phyloP scores from a whole-genome alignment of 140 eudicot genomes.

The Anethum foeniculum region DNA sequence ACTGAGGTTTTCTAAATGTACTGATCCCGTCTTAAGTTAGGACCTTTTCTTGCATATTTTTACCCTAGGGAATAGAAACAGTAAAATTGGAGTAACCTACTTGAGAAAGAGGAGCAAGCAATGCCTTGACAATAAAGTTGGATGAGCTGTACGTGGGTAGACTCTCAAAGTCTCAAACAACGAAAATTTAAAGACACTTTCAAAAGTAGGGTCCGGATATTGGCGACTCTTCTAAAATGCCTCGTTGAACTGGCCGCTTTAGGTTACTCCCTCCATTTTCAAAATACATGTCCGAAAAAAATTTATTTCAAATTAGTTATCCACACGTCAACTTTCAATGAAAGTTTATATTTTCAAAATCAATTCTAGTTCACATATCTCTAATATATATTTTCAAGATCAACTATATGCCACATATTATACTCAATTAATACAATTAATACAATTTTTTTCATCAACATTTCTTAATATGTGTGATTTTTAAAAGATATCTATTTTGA shows the following conservation, averaged over 20 bases:
- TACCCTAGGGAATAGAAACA: background rate
- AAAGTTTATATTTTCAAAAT: too few species aligned
- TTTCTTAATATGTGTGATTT: too few species aligned
- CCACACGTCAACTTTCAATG: too few species aligned
- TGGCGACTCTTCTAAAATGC: background rate
- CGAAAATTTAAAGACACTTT: background rate
- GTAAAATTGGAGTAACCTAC: background rate
- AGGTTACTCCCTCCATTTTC: too few species aligned
- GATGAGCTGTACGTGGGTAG: conserved; percentile 1
- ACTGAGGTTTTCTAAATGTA: background rate
- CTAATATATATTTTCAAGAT: too few species aligned
- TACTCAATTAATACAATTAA: too few species aligned
- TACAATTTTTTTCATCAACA: too few species aligned
- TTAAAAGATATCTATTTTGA: too few species aligned
- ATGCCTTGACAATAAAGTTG: conserved; percentile 6
- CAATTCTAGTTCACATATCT: too few species aligned
- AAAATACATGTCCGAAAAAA: too few species aligned
- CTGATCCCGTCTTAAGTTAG: background rate
- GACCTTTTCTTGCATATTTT: background rate
- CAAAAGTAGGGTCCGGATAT: conserved; percentile 1
- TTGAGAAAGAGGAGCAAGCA: background rate
- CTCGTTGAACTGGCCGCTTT: background rate
- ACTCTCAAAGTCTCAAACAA: background rate
- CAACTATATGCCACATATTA: too few species aligned
- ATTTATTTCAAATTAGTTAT: too few species aligned